phyloP scores from a whole-genome alignment of 2,329 filamentous ascomycete species.

The Neofusicoccum sp. region DNA sequence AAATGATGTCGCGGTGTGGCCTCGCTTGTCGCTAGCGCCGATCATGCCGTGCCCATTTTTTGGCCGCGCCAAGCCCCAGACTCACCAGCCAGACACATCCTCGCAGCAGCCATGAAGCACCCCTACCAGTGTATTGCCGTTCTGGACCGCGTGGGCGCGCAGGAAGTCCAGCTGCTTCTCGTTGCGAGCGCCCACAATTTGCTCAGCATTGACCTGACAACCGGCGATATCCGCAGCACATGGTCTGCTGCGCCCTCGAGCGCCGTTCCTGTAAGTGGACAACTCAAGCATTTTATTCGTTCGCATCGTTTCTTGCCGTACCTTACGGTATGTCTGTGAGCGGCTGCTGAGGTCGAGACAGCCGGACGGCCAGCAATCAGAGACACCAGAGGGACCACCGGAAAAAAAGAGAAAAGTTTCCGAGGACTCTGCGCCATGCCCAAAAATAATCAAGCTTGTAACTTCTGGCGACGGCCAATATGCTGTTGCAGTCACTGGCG shows the following conservation, averaged over 20 bases:
- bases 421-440: slow-evolving; percentile 20
- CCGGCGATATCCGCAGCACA: slow-evolving; percentile 58
- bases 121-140: slow-evolving; percentile 43
- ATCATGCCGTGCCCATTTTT: slow-evolving; percentile 3
- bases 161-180: slow-evolving; percentile 55
- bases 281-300: background rate
- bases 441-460: slow-evolving; percentile 67
- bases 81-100: background rate
- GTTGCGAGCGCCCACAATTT: slow-evolving; percentile 73
- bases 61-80: slow-evolving; percentile 8
- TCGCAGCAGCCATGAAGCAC: slow-evolving; percentile 29
- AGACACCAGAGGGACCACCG: slow-evolving; percentile 35
- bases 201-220: slow-evolving; percentile 62
- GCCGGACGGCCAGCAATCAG: slow-evolving; percentile 18
- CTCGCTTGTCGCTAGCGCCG: slow-evolving; percentile 12
- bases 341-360: slow-evolving; percentile 10
- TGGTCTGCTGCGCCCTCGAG: slow-evolving; percentile 50
- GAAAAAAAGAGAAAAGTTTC: slow-evolving; percentile 41
- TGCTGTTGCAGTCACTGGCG: slow-evolving; percentile 76
- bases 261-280: slow-evolving; percentile 27
- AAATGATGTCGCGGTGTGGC: slow-evolving; percentile 16
- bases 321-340: slow-evolving; percentile 31
- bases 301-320: slow-evolving; percentile 20
- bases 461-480: slow-evolving; percentile 64
- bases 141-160: slow-evolving; percentile 22